Evolutionary conservation across 2,329 filamentous ascomycete genomes (phyloP).

Genomic region (Talaromyces sp.): DNA sequence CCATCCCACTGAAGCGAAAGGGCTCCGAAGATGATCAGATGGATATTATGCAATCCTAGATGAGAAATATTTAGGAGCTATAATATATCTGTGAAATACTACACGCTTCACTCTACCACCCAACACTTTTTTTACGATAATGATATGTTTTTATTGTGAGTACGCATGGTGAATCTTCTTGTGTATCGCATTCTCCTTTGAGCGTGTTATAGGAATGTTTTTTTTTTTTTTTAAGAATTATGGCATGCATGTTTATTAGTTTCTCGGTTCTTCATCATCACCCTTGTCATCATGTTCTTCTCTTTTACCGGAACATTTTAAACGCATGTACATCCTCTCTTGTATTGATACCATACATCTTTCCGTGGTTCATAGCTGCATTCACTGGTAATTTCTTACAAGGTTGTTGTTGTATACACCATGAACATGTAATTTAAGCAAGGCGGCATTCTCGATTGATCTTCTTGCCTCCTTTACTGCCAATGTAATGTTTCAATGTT

Average conservation of each 20-base stretch:
- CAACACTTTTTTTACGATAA: background rate
- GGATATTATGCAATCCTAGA: slow-evolving; percentile 1
- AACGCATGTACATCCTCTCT: background rate
- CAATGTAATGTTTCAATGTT: background rate
- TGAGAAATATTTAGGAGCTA: background rate
- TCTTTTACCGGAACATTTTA: background rate
- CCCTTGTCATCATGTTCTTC: background rate
- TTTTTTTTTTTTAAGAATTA: background rate
- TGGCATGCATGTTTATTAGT: background rate
- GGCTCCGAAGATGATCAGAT: slow-evolving; percentile 16
- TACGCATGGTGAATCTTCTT: background rate
- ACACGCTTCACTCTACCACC: background rate
- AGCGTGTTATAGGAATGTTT: background rate
- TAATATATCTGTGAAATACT: background rate
- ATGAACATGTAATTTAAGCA: background rate
- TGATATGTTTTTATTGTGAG: background rate
- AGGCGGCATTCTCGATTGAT: background rate
- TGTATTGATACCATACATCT: background rate
- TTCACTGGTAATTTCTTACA: background rate
- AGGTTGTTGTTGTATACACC: background rate
- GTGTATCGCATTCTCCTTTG: background rate
- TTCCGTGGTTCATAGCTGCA: background rate
- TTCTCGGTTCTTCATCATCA: background rate
- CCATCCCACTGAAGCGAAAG: slow-evolving; percentile 33
- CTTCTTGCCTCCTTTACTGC: background rate